These are phyloP conservation scores for Diaporthe aspalathi DNA, from an alignment of 2,329 filamentous ascomycete species.

Conservation along the genomic window DNA sequence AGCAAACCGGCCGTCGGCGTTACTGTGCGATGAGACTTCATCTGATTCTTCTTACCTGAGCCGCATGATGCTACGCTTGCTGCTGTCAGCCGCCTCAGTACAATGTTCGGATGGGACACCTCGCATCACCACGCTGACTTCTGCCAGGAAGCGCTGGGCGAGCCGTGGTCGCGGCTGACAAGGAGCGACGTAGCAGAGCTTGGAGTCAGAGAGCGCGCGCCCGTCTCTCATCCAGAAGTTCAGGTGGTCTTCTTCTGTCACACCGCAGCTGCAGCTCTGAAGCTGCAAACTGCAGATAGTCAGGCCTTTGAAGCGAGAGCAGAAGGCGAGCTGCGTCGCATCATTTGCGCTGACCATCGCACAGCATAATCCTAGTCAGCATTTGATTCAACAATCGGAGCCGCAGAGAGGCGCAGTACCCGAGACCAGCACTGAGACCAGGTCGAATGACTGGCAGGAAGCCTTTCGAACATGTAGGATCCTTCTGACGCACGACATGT, in stretches of 20 bases:
- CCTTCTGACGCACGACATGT: conserved; percentile 37
- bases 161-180: neutral
- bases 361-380: conserved; percentile 27
- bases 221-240: conserved; percentile 15
- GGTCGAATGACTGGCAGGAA: conserved; percentile 30
- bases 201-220: neutral
- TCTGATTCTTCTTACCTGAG: conserved; percentile 29
- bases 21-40: conserved; percentile 21
- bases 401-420: conserved; percentile 22
- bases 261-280: conserved; percentile 27
- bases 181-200: conserved; percentile 7
- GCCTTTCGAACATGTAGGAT: conserved; percentile 28
- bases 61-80: conserved; percentile 29
- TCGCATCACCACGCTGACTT: conserved; percentile 13
- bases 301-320: conserved; percentile 32
- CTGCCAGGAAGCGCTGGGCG: conserved; percentile 2
- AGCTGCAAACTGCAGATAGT: conserved; percentile 29
- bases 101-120: conserved; percentile 21
- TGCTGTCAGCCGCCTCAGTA: conserved; percentile 26
- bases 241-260: conserved; percentile 12
- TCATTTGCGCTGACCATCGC: conserved; percentile 19
- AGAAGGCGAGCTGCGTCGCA: conserved; percentile 36
- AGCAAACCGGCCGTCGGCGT: neutral
- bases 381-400: conserved; percentile 7
- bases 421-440: conserved; percentile 32